Conservation (phyloP, 352 stramenopile genomes). For the Globisporangium lucens region DNA sequence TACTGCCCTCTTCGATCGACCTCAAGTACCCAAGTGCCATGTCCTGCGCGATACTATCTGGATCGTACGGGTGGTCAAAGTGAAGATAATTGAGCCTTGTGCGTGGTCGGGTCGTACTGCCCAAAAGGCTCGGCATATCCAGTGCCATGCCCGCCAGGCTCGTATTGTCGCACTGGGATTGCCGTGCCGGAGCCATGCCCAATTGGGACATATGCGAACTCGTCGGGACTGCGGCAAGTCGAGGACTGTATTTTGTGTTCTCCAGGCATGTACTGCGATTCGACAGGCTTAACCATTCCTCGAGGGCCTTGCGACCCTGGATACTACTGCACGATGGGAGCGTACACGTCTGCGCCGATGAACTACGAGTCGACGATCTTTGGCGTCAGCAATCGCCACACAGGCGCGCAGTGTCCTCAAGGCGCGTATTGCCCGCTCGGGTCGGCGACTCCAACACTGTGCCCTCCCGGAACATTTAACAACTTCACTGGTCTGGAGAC, state of each 20-base stretch:
- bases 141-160: slow-evolving; percentile 68
- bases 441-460: slow-evolving; percentile 51
- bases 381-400: slow-evolving; percentile 59
- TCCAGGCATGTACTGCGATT: slow-evolving; percentile 91
- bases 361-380: slow-evolving; percentile 66
- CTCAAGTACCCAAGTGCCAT: slow-evolving; percentile 68
- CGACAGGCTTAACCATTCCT: slow-evolving; percentile 68
- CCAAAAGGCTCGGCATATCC: slow-evolving; percentile 61
- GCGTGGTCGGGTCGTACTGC: slow-evolving; percentile 67
- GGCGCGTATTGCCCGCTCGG: slow-evolving; percentile 72
- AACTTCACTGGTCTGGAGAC: slow-evolving; percentile 70
- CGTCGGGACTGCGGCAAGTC: slow-evolving; percentile 61
- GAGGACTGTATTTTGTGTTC: slow-evolving; percentile 86
- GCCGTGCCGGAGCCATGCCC: slow-evolving; percentile 79
- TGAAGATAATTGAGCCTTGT: slow-evolving; percentile 75
- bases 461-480: slow-evolving; percentile 74
- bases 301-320: slow-evolving; percentile 81
- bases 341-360: slow-evolving; percentile 89
- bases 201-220: slow-evolving; percentile 88
- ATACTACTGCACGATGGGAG: slow-evolving; percentile 89
- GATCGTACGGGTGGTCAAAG: slow-evolving; percentile 52
- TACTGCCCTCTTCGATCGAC: slow-evolving; percentile 82
- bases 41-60: slow-evolving; percentile 74
- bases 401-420: slow-evolving; percentile 61
- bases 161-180: slow-evolving; percentile 86